Conservation (phyloP, 208 protist genomes). For the Wallacemonas sp. region DNA sequence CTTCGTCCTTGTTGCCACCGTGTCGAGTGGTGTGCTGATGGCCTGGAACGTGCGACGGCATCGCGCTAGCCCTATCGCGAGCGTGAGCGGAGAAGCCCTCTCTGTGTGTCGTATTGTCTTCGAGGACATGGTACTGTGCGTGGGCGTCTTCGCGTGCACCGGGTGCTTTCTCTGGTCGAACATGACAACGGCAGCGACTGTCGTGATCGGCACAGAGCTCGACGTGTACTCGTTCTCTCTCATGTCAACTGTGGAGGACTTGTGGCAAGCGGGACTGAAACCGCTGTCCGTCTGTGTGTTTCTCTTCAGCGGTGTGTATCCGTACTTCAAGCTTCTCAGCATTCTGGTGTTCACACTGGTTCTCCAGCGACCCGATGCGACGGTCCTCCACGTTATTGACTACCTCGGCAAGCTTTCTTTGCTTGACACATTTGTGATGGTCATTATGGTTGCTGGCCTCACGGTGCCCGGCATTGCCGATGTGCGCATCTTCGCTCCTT, state of each 20-base stretch:
- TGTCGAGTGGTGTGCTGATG: conserved; percentile 4
- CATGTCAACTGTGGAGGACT: conserved; percentile 67
- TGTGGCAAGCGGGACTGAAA: conserved; percentile 84
- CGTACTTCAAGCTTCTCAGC: conserved; percentile 93
- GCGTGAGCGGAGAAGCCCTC: conserved; percentile 8
- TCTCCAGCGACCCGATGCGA: conserved; percentile 32
- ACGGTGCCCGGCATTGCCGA: conserved; percentile 38
- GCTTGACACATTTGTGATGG: conserved; percentile 91
- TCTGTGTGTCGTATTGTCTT: conserved; percentile 21
- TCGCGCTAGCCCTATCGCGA: conserved; percentile 11
- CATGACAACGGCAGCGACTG: conserved; percentile 43
- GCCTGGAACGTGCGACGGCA: conserved; percentile 15
- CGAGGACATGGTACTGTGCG: conserved; percentile 45
- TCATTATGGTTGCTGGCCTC: conserved; percentile 92
- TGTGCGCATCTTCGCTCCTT: conserved; percentile 35
- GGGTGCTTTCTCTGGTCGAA: conserved; percentile 53
- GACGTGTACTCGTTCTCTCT: conserved; percentile 84
- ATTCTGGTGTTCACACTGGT: conserved; percentile 58
- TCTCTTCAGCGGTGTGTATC: conserved; percentile 93
- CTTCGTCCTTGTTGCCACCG: not conserved
- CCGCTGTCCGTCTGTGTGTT: conserved; percentile 85
- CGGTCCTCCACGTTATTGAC: conserved; percentile 78
- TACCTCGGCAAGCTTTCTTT: conserved; percentile 93
- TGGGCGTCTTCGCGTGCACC: conserved; percentile 17
- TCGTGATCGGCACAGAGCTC: conserved; percentile 40